Base-by-base conservation (phyloP, 257 asterid genomes). In the Jaltomata sinuosa region DNA sequence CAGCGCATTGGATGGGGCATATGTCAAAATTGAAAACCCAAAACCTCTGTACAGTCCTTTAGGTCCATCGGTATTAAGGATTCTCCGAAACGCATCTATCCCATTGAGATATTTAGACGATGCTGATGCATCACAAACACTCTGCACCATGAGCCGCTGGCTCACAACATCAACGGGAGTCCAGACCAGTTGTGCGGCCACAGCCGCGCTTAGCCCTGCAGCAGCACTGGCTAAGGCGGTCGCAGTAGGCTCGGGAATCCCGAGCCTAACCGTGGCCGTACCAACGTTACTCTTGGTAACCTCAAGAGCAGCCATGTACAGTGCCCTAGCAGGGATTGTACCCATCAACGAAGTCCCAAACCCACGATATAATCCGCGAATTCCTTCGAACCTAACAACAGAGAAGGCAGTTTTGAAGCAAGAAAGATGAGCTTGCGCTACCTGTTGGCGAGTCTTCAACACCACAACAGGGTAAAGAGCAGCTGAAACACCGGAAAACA, bases 101-200 rank as follows among this genome's bases (percentile, higher is more conserved):
- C 98, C 97, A 55, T 89, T 90, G 45, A 49, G 62, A 40, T 93
- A 93, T 89, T 85, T 92, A 61, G 87, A 82, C 1, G 91, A 86
- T 31, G 12, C 45, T 65, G 74, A 32, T 6, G 72, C 72, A 82
- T 12, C 83, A 57, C 49, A 38, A 71, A 82, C 84, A 29, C 95
- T 92, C 79, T 93, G 97, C 16, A 92, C 92, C 97, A 93, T 93
- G 10, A 93, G 92, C 84, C 97, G 81, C 86, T 93, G 97, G 93
- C 98, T 94, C 77, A 94, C 94, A 8, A 94, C 98, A 86, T 94
- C 98, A 79, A 94, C 90, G 0, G 98, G 98, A 1, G 97, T 93
- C 95, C 97, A 94, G 12, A 94, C 93, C 83, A 92, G 81, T 59
- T 94, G 98, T 0, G 98, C 94, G 0, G 96, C 93, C 88, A 91